Evolutionary conservation across 495 filamentous ascomycete genomes (phyloP), one percentile per base, ranked within the genome.

Genomic region (Penicillium tannophilum): DNA sequence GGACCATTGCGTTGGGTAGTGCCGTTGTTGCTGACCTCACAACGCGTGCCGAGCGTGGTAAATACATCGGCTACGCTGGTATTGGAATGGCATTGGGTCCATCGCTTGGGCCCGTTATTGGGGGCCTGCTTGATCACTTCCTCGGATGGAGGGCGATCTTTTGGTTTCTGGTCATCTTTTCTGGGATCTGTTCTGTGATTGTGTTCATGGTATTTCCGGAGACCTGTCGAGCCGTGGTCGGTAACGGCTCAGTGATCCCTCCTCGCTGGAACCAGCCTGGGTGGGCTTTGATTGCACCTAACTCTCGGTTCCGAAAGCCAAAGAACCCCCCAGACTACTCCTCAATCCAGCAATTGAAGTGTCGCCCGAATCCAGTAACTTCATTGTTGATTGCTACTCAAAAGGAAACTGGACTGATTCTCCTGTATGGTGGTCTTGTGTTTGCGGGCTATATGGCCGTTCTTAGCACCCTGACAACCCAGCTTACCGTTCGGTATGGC

Each of bases 101-200:
- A 3, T 75, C 82, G 0, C 55, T 89, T 4, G 85, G 83, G 1
- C 87, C 86, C 0, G 76, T 89, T 0, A 77, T 91, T 17, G 88
- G 89, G 2, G 88, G 88, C 0, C 57, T 90, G 0, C 71, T 91
- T 1, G 73, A 79, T 9, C 77, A 88, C 31, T 88, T 82, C 46
- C 74, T 90, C 0, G 87, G 86, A 0, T 92, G 88, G 89, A 66
- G 84, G 24, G 76, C 82, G 47, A 88, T 90, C 43, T 93, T 92
- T 66, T 91, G 87, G 87, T 90, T 91, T 60, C 75, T 90, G 30
- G 76, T 80, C 47, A 90, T 91, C 44, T 63, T 86, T 28, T 73
- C 77, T 12, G 82, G 75, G 0, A 72, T 73, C 0, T 62, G 67
- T n/a, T 54, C 73, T 10, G 23, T 69, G 7, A 11, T 69, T 3